Base-by-base conservation (phyloP, 306 rosid species). In the Castanopsis chinensis region DNA sequence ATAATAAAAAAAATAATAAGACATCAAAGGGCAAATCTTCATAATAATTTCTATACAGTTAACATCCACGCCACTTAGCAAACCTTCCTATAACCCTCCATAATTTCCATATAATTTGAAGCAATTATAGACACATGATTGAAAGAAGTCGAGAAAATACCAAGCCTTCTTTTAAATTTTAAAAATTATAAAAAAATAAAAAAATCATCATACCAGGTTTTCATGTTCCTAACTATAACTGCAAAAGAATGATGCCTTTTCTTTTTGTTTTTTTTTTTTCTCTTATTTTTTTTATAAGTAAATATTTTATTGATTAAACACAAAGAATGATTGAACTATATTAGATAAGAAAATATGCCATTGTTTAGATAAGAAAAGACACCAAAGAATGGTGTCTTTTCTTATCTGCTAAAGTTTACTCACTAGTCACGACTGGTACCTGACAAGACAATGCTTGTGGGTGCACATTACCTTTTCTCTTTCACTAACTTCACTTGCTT, bases 401-500 rank as follows among this genome's bases (percentile, higher is more conserved):
- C 49, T 71, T 59, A 20, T 73, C 69, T 32, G 72, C 35, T 30
- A 73, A 28, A 41, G 52, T 74, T 21, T 69, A 76, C 45, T 7
- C 12, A 8, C 45, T 41, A 41, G 45, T 41, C 45, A 41, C 45
- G 7, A 41, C 72, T 17, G 72, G 76, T 69, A 69, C 35, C 76
- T 54, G 43, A 76, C 67, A 72, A 35, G 60, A 17, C 72, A 75
- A 68, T 43, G 75, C 79, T 12, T 20, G 51, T 33, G 72, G 63
- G 54, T 74, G 79, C 72, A 68, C 25, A 18, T 81, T 87, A 96
- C 99, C 99, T 96, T 96, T 87, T 96, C 98, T 82, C 88, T 93
- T 88, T 89, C 98, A 83, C 85, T 58, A 61, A 87, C 88, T 84
- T 91, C 99, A 88, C 84, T 83, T 59, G 84, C 87, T 86, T 88